Percentiles rank a stretch among this genome's conserved stretches.
These are phyloP conservation scores for Penicillium fuscoglaucum DNA, from an alignment of 2,329 filamentous ascomycete species.

Conservation along the genomic window DNA sequence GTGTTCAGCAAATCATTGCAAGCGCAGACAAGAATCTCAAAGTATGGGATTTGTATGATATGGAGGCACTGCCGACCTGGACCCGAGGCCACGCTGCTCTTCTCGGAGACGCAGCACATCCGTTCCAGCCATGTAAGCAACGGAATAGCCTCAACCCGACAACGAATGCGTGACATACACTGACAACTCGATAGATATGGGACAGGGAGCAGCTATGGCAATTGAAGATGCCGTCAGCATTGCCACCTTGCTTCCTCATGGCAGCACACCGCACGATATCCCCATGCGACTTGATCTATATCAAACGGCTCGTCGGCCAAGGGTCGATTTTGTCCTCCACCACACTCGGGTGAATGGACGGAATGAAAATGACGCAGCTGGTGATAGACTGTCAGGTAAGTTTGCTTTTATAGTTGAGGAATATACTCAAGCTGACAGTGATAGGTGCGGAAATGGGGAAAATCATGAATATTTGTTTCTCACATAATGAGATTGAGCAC, in stretches of 20 bases:
- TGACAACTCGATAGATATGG: constrained; percentile 24
- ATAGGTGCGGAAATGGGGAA: constrained; percentile 27
- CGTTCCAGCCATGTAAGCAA: constrained; percentile 55
- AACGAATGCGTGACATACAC: neutral
- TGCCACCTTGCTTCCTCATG: constrained; percentile 27
- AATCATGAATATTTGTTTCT: constrained; percentile 24
- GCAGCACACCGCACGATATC: constrained; percentile 19
- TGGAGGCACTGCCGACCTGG: constrained; percentile 59
- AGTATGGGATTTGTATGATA: constrained; percentile 61
- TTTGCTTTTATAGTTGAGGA: neutral
- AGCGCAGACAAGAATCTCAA: constrained; percentile 50
- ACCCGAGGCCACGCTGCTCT: constrained; percentile 54
- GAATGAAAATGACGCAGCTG: constrained; percentile 21
- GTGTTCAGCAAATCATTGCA: constrained; percentile 18
- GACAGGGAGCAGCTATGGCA: constrained; percentile 36
- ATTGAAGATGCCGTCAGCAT: constrained; percentile 35
- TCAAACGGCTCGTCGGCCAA: constrained; percentile 19
- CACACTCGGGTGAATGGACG: constrained; percentile 27
- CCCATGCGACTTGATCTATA: constrained; percentile 21
- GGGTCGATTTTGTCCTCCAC: constrained; percentile 23
- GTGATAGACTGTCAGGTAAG: constrained; percentile 20
- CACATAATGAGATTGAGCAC: constrained; percentile 23
- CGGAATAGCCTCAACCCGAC: neutral
- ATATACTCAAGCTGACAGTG: neutral
- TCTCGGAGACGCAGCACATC: constrained; percentile 67